These are phyloP conservation scores for Candida verbasci DNA, from an alignment of 805 yeast species.

Conservation along the genomic window DNA sequence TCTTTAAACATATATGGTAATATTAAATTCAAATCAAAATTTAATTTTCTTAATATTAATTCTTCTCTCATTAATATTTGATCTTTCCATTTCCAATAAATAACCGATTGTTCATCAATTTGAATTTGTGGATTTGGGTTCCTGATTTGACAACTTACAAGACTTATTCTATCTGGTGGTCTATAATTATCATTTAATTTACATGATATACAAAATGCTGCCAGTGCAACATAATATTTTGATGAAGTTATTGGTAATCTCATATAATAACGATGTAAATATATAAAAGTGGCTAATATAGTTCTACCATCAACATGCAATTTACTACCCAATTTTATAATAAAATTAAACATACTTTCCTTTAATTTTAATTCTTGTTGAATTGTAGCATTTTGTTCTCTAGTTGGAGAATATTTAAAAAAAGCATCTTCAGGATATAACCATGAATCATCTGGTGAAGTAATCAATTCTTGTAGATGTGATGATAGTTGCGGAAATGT, in stretches of 20 bases:
- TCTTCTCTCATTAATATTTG: constrained; percentile 41
- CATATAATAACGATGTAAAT: constrained; percentile 37
- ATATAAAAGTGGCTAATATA: constrained; percentile 39
- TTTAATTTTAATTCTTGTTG: constrained; percentile 35
- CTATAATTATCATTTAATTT: constrained; percentile 40
- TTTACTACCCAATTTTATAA: constrained; percentile 30
- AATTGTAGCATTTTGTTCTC: constrained; percentile 22
- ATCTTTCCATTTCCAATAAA: constrained; percentile 44
- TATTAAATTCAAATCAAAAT: constrained; percentile 36
- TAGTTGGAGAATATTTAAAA: constrained; percentile 26
- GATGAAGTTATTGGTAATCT: constrained; percentile 39
- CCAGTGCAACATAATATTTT: constrained; percentile 41
- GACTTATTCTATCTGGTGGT: constrained; percentile 40
- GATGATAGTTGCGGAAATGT: neutral
- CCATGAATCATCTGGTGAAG: constrained; percentile 25
- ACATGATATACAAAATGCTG: constrained; percentile 40
- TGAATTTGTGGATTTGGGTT: constrained; percentile 18
- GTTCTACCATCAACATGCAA: constrained; percentile 38
- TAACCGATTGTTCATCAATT: constrained; percentile 36
- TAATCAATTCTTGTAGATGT: neutral
- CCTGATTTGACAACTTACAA: constrained; percentile 24
- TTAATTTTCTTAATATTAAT: constrained; percentile 31
- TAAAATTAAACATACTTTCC: constrained; percentile 35
- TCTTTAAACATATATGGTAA: constrained; percentile 36
- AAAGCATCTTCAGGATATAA: constrained; percentile 32